A percentile compares a stretch with the other conserved stretches of the same genome.
Conservation (phyloP, 768 basidiomycete genomes). For the Saitozyma sp. region DNA sequence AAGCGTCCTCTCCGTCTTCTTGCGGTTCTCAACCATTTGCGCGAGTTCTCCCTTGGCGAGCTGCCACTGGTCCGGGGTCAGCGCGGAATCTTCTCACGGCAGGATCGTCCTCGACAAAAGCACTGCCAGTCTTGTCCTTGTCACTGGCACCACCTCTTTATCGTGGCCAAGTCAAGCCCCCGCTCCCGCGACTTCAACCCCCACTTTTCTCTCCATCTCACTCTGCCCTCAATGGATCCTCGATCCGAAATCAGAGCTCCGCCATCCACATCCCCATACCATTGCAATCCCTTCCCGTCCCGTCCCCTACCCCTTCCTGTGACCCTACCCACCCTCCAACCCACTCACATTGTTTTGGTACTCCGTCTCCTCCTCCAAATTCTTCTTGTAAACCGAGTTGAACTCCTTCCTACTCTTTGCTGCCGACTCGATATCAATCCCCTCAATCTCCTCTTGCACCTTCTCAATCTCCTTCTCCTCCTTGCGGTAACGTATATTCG, state of each 20-base stretch:
- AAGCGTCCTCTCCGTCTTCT: constrained; percentile 67
- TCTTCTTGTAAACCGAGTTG: constrained; percentile 71
- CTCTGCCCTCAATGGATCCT: neutral
- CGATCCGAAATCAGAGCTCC: neutral
- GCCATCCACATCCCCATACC: too few relatives aligned
- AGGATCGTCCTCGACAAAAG: neutral
- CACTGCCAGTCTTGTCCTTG: too few relatives aligned
- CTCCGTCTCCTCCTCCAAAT: constrained; percentile 47
- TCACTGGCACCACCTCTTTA: too few relatives aligned
- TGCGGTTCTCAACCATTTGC: constrained; percentile 67
- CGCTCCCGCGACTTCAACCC: constrained; percentile 18
- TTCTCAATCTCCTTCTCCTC: constrained; percentile 66
- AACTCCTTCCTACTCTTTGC: constrained; percentile 81
- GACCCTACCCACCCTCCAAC: too few relatives aligned
- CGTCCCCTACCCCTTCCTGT: neutral
- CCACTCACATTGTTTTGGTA: constrained; percentile 31
- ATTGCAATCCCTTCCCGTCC: constrained; percentile 56
- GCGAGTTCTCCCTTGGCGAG: constrained; percentile 79
- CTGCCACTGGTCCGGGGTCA: constrained; percentile 58
- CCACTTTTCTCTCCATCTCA: constrained; percentile 56
- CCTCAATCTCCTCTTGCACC: constrained; percentile 70
- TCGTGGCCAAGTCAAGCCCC: too few relatives aligned
- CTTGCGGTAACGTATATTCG: constrained; percentile 77
- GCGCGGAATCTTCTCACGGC: too few relatives aligned
- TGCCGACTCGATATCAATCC: constrained; percentile 79